Evolutionary conservation across 2,329 filamentous ascomycete genomes (phyloP), one percentile per base, ranked within the genome.

Genomic region (Pezicula neosporulosa): DNA sequence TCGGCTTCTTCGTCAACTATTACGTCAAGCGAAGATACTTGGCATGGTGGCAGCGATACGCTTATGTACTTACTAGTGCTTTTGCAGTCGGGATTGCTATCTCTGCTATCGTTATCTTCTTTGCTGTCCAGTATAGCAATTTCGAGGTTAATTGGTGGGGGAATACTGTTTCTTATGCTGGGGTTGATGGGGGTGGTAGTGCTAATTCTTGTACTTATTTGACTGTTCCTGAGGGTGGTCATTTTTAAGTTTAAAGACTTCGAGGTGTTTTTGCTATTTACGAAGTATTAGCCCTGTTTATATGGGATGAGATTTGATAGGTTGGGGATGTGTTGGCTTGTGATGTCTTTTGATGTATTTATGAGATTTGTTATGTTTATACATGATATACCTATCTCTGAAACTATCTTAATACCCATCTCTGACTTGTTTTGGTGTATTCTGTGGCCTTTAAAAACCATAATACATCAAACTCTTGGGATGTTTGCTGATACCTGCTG

Each of bases 21-120:
- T 63, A 60, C 39, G 51, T 63, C 44, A 60, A 63, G 55, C 56
- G 62, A 9, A 51, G 57, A 1, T 60, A 61, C 48, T 56, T 51
- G 4, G 59, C 56, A 7, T 61, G 57, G 58, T 61, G 59, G 61
- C 57, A 55, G 3, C 61, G 62, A 53, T 63, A 63, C 47, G 51
- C 57, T 16, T 63, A 63, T 45, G 51, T 63, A 19, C 39, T 62
- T 45, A 59, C 56, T 21, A 54, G 56, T 6, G 56, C 56, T 39
- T 55, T 62, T 37, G 57, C 43, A 16, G 58, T 62, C 27, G 58
- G 59, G 3, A 28, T 56, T 33, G 51, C 53, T 16, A 47, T 56
- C 13, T 44, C 46, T 6, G 53, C 44, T 37, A 60, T 74, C 18
- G 55, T 75, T 58, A 70, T 72, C 59, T 72, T 72, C 59, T 75